Percentiles rank a stretch among this genome's conserved stretches.
Evolutionary conservation across 495 filamentous ascomycete genomes (phyloP).

Genomic region (Bacidia rubella): DNA sequence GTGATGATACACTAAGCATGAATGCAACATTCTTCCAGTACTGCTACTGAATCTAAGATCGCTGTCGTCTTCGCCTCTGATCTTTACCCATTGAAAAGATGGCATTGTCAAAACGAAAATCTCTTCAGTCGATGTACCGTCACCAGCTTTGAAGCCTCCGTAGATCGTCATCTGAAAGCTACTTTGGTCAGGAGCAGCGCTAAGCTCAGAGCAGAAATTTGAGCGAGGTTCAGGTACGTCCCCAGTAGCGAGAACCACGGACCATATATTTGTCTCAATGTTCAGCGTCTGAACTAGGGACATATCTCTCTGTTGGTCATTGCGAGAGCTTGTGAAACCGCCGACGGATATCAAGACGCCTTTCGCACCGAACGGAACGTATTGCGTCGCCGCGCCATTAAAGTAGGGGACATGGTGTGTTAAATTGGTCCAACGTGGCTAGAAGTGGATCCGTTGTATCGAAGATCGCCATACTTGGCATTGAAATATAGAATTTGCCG

Average conservation of each 20-base stretch:
- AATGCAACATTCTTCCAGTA: not conserved
- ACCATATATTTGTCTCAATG: constrained; percentile 3
- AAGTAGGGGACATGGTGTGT: not conserved
- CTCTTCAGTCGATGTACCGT: not conserved
- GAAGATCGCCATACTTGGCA: not conserved
- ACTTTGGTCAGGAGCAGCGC: not conserved
- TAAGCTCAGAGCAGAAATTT: constrained; percentile 2
- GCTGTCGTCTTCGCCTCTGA: not conserved
- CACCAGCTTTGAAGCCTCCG: not conserved
- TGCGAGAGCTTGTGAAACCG: not conserved
- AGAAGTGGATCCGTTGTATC: not conserved
- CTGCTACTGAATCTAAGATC: not conserved
- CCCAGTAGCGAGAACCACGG: constrained; percentile 2
- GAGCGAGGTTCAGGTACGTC: constrained; percentile 4
- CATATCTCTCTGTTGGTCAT: not conserved
- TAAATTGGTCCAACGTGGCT: not conserved
- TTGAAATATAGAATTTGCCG: not conserved
- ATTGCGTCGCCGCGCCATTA: constrained; percentile 2
- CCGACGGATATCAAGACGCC: constrained; percentile 5
- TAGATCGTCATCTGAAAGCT: constrained; percentile 6
- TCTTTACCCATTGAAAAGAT: constrained; percentile 4
- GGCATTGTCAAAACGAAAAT: constrained; percentile 1
- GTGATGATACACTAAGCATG: constrained; percentile 3
- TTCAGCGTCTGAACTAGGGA: not conserved
- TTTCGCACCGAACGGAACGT: not conserved